Percentiles rank a stretch among this genome's conserved stretches.
These are phyloP conservation scores for Syzygium grande DNA, from an alignment of 345 rosid genomes.

Conservation along the genomic window DNA sequence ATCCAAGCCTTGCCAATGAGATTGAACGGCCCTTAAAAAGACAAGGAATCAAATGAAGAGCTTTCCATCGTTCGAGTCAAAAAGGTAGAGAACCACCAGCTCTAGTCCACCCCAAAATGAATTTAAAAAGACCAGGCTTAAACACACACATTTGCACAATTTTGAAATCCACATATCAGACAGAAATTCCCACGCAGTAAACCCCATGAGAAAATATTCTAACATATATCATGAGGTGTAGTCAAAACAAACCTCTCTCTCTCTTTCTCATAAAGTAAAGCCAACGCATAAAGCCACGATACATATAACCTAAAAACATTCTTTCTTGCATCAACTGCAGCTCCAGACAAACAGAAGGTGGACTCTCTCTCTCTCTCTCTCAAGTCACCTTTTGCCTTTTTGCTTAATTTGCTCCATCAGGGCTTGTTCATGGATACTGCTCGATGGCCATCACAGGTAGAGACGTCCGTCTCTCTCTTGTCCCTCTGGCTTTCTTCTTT, in stretches of 20 bases:
- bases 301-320: slow-evolving; percentile 30
- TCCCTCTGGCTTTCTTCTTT: not conserved
- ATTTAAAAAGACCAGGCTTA: not conserved
- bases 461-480: not conserved
- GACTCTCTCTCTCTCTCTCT: slow-evolving; percentile 5
- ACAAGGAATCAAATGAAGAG: not conserved
- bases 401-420: not conserved
- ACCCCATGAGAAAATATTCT: not conserved
- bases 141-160: not conserved
- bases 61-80: not conserved
- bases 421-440: slow-evolving; percentile 83
- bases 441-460: slow-evolving; percentile 79
- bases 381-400: not conserved
- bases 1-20: not conserved
- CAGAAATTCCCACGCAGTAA: not conserved
- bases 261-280: not conserved
- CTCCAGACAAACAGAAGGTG: not conserved
- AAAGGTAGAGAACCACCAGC: not conserved
- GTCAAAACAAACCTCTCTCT: not conserved
- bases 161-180: not conserved
- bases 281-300: slow-evolving; percentile 19
- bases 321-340: slow-evolving; percentile 12
- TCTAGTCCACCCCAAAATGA: not conserved
- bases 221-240: not conserved
- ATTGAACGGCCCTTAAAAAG: not conserved